Evolutionary conservation across 495 filamentous ascomycete genomes (phyloP).

Genomic region (Penicillium paxilli): DNA sequence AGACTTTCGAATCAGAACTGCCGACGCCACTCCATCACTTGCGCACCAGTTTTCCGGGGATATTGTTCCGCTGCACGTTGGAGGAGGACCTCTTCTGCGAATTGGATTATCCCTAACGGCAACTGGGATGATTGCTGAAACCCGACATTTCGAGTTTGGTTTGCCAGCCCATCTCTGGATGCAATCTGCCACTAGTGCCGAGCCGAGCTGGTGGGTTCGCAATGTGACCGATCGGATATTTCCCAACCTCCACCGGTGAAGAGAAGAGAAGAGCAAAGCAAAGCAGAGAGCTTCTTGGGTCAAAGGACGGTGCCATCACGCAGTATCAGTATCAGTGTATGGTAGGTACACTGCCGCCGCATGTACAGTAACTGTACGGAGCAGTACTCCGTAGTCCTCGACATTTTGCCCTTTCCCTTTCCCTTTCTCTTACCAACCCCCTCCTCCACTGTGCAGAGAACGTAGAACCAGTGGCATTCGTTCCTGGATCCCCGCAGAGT

Average conservation of each 20-base stretch:
- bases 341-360: neutral
- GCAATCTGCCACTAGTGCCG: neutral
- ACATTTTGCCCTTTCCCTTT: too few relatives aligned
- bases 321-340: too few relatives aligned
- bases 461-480: slow-evolving; percentile 30
- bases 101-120: neutral
- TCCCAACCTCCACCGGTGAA: slow-evolving; percentile 1
- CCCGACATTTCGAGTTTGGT: neutral
- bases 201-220: neutral
- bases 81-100: too few relatives aligned
- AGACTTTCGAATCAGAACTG: slow-evolving; percentile 20
- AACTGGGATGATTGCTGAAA: neutral
- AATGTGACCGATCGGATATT: slow-evolving; percentile 22
- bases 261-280: too few relatives aligned
- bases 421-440: too few relatives aligned
- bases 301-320: neutral
- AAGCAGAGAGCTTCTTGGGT: too few relatives aligned
- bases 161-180: neutral
- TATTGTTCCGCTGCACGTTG: slow-evolving; percentile 13
- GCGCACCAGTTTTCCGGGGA: slow-evolving; percentile 15
- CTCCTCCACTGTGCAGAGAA: neutral
- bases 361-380: too few relatives aligned
- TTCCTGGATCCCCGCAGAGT: slow-evolving; percentile 31
- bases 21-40: slow-evolving; percentile 23
- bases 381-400: too few relatives aligned